Evolutionary conservation across 2,329 filamentous ascomycete genomes (phyloP).

Genomic region (Huntiella moniliformis): DNA sequence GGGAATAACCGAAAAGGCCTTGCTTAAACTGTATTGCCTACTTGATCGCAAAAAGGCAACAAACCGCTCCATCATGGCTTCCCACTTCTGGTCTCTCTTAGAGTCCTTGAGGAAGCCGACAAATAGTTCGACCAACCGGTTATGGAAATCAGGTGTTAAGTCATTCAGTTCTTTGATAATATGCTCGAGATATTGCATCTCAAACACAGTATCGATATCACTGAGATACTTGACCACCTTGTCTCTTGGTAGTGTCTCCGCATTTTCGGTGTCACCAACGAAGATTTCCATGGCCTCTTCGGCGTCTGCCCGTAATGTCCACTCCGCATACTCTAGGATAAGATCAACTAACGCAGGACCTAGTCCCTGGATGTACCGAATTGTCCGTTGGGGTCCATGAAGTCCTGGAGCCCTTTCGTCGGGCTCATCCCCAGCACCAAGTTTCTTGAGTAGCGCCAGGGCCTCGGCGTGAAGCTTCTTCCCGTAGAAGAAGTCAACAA

Average conservation of each 20-base stretch:
- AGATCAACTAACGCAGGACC: constrained; percentile 77
- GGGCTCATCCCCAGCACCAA: constrained; percentile 43
- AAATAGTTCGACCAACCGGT: constrained; percentile 54
- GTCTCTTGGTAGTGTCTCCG: constrained; percentile 67
- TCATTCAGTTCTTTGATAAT: constrained; percentile 78
- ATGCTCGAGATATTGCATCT: constrained; percentile 74
- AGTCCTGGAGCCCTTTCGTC: constrained; percentile 35
- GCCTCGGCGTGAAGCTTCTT: constrained; percentile 85
- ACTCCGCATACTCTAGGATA: constrained; percentile 77
- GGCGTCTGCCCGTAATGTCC: constrained; percentile 59
- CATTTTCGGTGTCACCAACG: constrained; percentile 81
- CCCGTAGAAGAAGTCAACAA: constrained; percentile 94
- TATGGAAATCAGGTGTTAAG: constrained; percentile 68
- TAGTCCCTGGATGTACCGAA: constrained; percentile 77
- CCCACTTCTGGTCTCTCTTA: constrained; percentile 29
- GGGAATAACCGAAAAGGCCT: constrained; percentile 60
- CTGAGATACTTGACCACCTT: constrained; percentile 58
- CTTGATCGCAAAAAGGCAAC: constrained; percentile 59
- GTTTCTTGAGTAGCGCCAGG: constrained; percentile 61
- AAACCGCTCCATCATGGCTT: constrained; percentile 44
- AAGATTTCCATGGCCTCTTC: constrained; percentile 82
- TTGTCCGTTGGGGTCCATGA: constrained; percentile 64
- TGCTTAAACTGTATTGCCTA: constrained; percentile 60
- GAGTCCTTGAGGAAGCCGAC: constrained; percentile 36
- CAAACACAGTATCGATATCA: constrained; percentile 48